A percentile compares a stretch with the other conserved stretches of the same genome.
These are phyloP conservation scores for Brassica nigra DNA, from an alignment of 345 rosid genomes.

Conservation along the genomic window DNA sequence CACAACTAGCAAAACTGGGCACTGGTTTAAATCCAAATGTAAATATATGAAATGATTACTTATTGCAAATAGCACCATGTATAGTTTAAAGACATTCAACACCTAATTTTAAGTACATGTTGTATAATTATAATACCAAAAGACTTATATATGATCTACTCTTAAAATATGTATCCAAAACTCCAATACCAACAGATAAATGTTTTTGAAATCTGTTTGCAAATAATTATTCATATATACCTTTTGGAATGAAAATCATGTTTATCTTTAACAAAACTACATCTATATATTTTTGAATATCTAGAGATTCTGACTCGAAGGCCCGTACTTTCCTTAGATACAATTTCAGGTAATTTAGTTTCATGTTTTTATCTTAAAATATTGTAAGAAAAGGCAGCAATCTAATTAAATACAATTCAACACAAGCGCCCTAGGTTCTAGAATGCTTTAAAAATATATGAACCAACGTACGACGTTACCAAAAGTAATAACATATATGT, in stretches of 20 bases:
- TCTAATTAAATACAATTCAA: background rate
- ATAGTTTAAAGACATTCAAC: too few relatives aligned
- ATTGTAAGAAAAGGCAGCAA: background rate
- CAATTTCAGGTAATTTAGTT: background rate
- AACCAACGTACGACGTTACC: constrained; percentile 17
- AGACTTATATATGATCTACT: too few relatives aligned
- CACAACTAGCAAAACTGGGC: too few relatives aligned
- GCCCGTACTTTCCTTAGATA: too few relatives aligned
- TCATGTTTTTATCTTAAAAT: background rate
- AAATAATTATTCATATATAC: background rate
- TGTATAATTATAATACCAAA: too few relatives aligned
- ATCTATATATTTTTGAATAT: too few relatives aligned
- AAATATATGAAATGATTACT: too few relatives aligned
- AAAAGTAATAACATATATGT: background rate
- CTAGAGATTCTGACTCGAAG: too few relatives aligned
- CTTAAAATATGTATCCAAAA: too few relatives aligned
- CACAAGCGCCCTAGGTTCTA: constrained; percentile 10
- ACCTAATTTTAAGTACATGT: too few relatives aligned
- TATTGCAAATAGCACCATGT: too few relatives aligned
- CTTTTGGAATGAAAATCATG: background rate
- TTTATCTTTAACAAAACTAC: background rate
- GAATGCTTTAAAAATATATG: constrained; percentile 9
- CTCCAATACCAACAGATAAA: background rate
- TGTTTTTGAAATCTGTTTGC: background rate
- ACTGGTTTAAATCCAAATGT: too few relatives aligned